phyloP scores from a whole-genome alignment of 345 rosid species.

The Linum trigynum region DNA sequence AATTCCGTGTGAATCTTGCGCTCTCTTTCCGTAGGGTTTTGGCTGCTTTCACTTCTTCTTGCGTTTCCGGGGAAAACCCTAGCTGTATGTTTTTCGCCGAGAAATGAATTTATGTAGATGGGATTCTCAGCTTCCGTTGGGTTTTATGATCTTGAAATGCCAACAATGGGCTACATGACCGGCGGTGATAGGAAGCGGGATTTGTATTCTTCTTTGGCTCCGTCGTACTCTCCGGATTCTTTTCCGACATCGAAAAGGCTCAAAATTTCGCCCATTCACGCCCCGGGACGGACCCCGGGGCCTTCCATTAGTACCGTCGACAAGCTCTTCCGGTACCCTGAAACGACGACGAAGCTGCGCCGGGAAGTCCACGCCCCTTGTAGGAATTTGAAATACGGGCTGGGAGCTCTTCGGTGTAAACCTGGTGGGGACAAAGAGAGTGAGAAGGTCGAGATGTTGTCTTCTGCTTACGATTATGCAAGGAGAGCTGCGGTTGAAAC shows the following conservation, averaged over 20 bases:
- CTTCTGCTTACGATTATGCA: slow-evolving; percentile 21
- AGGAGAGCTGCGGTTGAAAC: slow-evolving; percentile 35
- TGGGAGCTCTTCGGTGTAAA: slow-evolving; percentile 16
- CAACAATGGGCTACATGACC: not conserved
- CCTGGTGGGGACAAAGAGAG: slow-evolving; percentile 12
- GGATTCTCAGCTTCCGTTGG: not conserved
- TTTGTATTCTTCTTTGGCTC: not conserved
- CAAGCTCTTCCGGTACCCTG: slow-evolving; percentile 67
- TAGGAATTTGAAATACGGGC: slow-evolving; percentile 43
- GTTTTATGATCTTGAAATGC: not conserved
- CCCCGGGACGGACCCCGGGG: slow-evolving; percentile 20
- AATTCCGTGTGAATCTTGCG: no score
- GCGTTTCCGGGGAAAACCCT: not conserved
- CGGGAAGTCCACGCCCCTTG: slow-evolving; percentile 81
- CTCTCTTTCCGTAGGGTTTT: no score
- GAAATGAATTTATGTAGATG: not conserved
- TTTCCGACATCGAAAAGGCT: slow-evolving; percentile 44
- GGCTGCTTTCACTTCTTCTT: no score
- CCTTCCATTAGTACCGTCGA: slow-evolving; percentile 36
- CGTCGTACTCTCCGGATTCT: slow-evolving; percentile 23
- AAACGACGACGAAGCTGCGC: slow-evolving; percentile 32
- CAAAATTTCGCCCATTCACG: slow-evolving; percentile 31
- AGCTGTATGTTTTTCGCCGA: not conserved
- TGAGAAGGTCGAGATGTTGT: slow-evolving; percentile 4
- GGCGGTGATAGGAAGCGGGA: slow-evolving; percentile 1